phyloP scores from a whole-genome alignment of 2,329 filamentous ascomycete genomes.

The Pseudocercospora vitis region DNA sequence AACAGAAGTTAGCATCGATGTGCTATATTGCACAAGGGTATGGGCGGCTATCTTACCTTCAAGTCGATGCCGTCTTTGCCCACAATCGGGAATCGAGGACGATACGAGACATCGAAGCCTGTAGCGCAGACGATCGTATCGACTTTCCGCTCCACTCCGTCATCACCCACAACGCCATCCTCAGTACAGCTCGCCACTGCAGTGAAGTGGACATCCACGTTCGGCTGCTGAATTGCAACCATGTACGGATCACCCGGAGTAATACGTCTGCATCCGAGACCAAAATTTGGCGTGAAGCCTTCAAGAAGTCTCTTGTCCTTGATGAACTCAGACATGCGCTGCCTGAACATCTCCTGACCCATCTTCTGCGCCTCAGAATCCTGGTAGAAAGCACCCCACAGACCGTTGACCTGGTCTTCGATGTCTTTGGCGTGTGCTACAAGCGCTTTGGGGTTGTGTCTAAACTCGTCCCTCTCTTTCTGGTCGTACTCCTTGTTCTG shows the following conservation, averaged over 20 bases:
- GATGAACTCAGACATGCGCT: constrained; percentile 53
- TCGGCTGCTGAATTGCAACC: constrained; percentile 51
- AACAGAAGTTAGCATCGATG: neutral
- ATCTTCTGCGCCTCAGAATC: constrained; percentile 44
- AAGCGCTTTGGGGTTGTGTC: constrained; percentile 44
- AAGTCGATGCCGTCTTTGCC: constrained; percentile 44
- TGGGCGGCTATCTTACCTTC: constrained; percentile 21
- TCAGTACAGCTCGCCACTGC: constrained; percentile 48
- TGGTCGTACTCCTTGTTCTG: constrained; percentile 48
- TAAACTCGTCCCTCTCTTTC: constrained; percentile 46
- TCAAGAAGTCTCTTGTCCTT: constrained; percentile 52
- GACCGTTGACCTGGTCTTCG: constrained; percentile 46
- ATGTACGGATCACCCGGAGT: constrained; percentile 55
- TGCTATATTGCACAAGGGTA: neutral
- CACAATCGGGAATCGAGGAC: constrained; percentile 46
- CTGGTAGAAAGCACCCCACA: constrained; percentile 50
- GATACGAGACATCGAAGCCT: constrained; percentile 48
- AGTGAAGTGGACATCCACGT: constrained; percentile 54
- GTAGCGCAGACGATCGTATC: constrained; percentile 50
- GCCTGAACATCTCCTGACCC: constrained; percentile 41
- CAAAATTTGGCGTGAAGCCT: constrained; percentile 50
- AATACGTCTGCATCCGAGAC: constrained; percentile 49
- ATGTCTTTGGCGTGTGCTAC: constrained; percentile 42
- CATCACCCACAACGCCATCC: constrained; percentile 46
- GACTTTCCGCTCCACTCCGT: constrained; percentile 44